Base-by-base conservation (phyloP, 371 early-diverging fungal species). In the Paraphysoderma sedebokerense region DNA sequence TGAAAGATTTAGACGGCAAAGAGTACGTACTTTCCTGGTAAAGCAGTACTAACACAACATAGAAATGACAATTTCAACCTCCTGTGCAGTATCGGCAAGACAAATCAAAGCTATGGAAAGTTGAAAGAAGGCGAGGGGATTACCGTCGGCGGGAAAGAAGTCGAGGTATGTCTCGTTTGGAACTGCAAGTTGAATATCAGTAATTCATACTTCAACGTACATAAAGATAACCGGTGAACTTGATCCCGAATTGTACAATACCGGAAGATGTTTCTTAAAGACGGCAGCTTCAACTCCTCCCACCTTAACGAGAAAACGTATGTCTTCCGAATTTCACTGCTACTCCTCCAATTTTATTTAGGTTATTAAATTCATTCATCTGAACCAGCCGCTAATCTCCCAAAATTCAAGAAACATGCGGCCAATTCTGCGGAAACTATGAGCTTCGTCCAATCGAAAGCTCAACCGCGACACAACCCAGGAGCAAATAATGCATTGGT, bases 111-210 rank as follows among this genome's bases (percentile, higher is more conserved):
- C 9, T 20, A 20, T 3, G 38, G 34, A 12, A 33, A 45, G 0
- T 17, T 62, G 4, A 50, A 51, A 6, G 31, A 38, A 15, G 66
- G 66, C 2, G 55, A 51, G 15, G 60, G 55, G 20, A 13, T 67
- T 12, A 53, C 54, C 0, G 47, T 68, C 31, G 70, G 60, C 13
- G 57, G 62, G 15, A 59, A 56, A 34, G 72, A 69, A 27, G 55
- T 67, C 27, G 71, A 70, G 58, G 70, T 72, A 23, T 31, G 38
- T 22, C 33, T 13, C 27, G 27, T 17, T 17, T 8, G n/a, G 6
- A 2, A 29, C 9, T 2, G 19, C 3, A 8, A 24, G 9, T 27
- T 2, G 13, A 17, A 20, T 5, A 8, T 32, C 8, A 48, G 3
- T 11, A 3, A 44, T 48, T 55, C 34, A 47, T 1, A 32, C 38